A percentile compares a stretch with the other conserved stretches of the same genome.
Conservation (phyloP, 2,329 filamentous ascomycete genomes). For the Dothideomycetidae sp. region DNA sequence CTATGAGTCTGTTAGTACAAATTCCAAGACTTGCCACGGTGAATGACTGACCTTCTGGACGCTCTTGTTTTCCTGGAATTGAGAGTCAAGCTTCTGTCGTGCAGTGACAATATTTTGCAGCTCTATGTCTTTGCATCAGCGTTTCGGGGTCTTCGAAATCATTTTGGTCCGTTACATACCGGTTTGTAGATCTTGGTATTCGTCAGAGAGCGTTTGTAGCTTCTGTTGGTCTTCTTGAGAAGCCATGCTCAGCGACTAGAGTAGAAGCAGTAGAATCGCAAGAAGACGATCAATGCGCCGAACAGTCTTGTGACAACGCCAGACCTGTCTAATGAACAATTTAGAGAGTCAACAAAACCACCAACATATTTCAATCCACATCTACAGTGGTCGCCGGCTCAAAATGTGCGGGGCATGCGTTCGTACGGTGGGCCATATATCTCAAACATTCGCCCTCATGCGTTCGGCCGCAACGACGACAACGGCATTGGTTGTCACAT, state of each 20-base stretch:
- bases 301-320: no score
- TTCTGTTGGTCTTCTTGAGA: constrained; percentile 53
- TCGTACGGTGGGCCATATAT: neutral
- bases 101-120: constrained; percentile 62
- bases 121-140: constrained; percentile 40
- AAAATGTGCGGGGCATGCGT: neutral
- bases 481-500: neutral
- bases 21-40: no score
- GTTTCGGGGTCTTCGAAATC: neutral
- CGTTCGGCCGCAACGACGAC: neutral
- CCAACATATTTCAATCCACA: no score
- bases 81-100: constrained; percentile 82
- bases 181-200: constrained; percentile 75
- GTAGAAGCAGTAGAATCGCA: no score
- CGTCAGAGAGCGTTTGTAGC: constrained; percentile 70
- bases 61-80: constrained; percentile 81
- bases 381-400: no score
- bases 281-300: no score
- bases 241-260: no score
- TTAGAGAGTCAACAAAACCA: no score
- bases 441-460: neutral
- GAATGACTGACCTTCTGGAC: constrained; percentile 59
- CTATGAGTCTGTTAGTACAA: no score
- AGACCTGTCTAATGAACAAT: no score
- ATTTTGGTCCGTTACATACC: constrained; percentile 36